A percentile compares a stretch with the other conserved stretches of the same genome.
phyloP scores from a whole-genome alignment of 176 grass and related monocot species.

The Aechmea fasciata region DNA sequence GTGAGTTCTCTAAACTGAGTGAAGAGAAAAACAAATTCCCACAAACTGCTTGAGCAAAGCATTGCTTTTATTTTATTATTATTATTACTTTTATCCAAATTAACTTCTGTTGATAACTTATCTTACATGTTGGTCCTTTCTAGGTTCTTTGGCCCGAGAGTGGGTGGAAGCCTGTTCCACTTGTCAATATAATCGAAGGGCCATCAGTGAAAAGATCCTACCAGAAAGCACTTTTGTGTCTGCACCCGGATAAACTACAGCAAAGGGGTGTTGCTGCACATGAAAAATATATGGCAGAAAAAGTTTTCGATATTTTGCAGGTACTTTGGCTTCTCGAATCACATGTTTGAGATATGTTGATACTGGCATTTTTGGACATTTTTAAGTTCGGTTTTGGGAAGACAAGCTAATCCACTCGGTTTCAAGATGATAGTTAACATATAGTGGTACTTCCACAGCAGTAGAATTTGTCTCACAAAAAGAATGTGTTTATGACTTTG shows the following conservation, averaged over 20 bases:
- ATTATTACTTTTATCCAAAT: background rate
- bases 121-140: constrained; percentile 7
- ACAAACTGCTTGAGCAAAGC: background rate
- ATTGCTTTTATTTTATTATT: background rate
- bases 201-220: constrained; percentile 76
- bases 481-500: too few species aligned
- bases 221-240: constrained; percentile 76
- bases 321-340: constrained; percentile 29
- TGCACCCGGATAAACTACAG: constrained; percentile 96
- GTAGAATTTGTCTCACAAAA: too few species aligned
- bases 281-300: constrained; percentile 88
- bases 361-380: background rate
- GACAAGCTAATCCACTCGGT: background rate
- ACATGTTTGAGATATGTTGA: background rate
- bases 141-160: constrained; percentile 80
- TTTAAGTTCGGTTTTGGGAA: background rate
- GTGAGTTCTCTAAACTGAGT: too few species aligned
- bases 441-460: background rate
- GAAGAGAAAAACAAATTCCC: background rate
- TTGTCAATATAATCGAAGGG: constrained; percentile 91
- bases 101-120: background rate
- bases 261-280: constrained; percentile 54
- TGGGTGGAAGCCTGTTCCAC: constrained; percentile 84
- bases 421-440: background rate
- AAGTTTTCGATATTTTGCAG: constrained; percentile 93